Base-by-base conservation (phyloP, 805 yeast genomes). In the Nakazawaea peltata region DNA sequence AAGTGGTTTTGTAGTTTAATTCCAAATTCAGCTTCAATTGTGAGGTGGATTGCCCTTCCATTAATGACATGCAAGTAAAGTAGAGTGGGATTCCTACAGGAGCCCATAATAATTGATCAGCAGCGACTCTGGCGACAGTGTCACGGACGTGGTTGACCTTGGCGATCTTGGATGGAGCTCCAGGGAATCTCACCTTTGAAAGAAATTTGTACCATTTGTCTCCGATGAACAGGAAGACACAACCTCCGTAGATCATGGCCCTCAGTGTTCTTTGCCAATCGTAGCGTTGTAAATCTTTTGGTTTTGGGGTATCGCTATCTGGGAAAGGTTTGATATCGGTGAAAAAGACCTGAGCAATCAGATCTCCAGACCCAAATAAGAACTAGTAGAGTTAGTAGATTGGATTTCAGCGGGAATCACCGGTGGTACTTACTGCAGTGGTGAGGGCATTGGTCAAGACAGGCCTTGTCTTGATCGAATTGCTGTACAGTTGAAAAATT, bases 71-170 rank as follows among this genome's bases (percentile, higher is more conserved):
- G 27, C 71, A 63, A 1, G 74, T 49, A 49, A 67, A 86, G 55
- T 85, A 88, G 33, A 81, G 51, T 2, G 90, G 88, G 7, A 87
- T 71, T 3, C 79, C 74, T 10, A 81, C 47, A 2, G 96, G 96
- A 0, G 95, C 85, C 69, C 85, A 85, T 0, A 67, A 41, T 19
- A 72, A 47, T 51, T 87, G 96, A 56, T 88, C 97, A 6, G 71
- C 66, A 0, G 70, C 67, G 12, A 82, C 86, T 32, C 85, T 58
- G 8, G 61, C 49, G 1, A 60, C 15, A 0, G 73, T 63, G 41
- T 72, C 65, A 17, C 45, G 36, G 4, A 45, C 19, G 31, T 37
- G 47, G 27, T 43, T 38, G 5, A 36, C 18, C 44, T 39, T 39
- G 48, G 30, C 43, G 25, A 47, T 48, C 4, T 39, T 19, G 1